Percentiles rank a stretch among this genome's conserved stretches.
phyloP scores from a whole-genome alignment of 176 grass and related monocot species.

The Oryza punctata region DNA sequence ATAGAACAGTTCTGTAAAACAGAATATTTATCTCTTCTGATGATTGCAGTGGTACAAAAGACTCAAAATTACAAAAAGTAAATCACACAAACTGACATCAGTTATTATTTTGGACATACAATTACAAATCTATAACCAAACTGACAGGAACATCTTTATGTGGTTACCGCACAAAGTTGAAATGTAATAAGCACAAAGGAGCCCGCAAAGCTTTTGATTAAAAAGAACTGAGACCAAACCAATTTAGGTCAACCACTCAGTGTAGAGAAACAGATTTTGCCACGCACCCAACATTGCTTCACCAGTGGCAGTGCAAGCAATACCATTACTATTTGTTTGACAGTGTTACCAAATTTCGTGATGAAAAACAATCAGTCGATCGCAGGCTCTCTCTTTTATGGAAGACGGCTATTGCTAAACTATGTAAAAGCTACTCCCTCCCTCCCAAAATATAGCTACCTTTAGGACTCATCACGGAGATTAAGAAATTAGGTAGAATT shows the following conservation, averaged over 20 bases:
- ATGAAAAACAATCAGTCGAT: neutral
- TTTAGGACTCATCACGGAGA: too few relatives aligned
- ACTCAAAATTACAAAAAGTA: neutral
- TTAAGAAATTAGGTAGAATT: too few relatives aligned
- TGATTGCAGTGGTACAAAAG: neutral
- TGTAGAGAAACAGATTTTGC: neutral
- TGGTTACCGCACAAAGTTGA: neutral
- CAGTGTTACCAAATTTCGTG: neutral
- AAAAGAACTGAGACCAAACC: neutral
- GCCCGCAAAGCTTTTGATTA: neutral
- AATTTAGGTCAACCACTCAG: neutral
- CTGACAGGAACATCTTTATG: neutral
- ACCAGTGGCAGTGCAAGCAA: neutral
- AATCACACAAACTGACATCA: neutral
- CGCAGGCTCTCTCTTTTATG: neutral
- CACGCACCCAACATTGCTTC: neutral
- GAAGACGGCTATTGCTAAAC: neutral
- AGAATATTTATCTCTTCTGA: neutral
- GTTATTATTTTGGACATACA: neutral
- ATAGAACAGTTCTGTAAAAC: neutral
- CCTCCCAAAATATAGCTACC: too few relatives aligned
- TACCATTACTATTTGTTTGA: neutral
- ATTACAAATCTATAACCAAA: neutral
- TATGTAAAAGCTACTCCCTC: neutral
- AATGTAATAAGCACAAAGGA: neutral